Conservation (phyloP, 202 grass and related monocot genomes). For the Schoenoplectus tabernaemontani region DNA sequence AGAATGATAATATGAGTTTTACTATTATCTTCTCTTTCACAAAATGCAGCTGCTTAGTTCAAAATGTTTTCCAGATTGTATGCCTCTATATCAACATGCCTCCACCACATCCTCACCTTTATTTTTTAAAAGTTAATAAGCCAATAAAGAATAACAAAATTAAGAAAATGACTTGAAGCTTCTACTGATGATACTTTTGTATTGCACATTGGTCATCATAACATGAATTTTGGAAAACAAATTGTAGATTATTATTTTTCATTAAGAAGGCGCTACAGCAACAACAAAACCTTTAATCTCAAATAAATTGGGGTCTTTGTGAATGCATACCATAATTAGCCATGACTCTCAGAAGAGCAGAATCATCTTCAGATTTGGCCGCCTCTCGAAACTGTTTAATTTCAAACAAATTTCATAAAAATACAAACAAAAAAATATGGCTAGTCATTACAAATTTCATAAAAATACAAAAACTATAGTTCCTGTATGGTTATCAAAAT, state of each 20-base stretch:
- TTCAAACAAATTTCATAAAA: neutral
- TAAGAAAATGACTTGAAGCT: neutral
- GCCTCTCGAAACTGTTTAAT: conserved; percentile 74
- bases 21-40: neutral
- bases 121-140: conserved; percentile 10
- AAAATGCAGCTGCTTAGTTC: conserved; percentile 19
- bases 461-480: neutral
- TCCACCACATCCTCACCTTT: conserved; percentile 95
- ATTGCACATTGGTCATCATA: neutral
- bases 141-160: neutral
- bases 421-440: neutral
- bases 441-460: neutral
- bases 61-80: conserved; percentile 81
- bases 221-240: neutral
- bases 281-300: too few relatives aligned
- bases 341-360: conserved; percentile 62
- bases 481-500: conserved; percentile 11
- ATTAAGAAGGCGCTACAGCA: neutral
- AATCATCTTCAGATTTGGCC: conserved; percentile 48
- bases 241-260: neutral
- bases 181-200: neutral
- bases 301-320: neutral
- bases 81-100: conserved; percentile 98
- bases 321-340: conserved; percentile 76
- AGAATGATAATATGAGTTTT: neutral